Evolutionary conservation across 441 rosid species (phyloP), one percentile per base, ranked within the genome.

Genomic region (Macaranga tanarius): DNA sequence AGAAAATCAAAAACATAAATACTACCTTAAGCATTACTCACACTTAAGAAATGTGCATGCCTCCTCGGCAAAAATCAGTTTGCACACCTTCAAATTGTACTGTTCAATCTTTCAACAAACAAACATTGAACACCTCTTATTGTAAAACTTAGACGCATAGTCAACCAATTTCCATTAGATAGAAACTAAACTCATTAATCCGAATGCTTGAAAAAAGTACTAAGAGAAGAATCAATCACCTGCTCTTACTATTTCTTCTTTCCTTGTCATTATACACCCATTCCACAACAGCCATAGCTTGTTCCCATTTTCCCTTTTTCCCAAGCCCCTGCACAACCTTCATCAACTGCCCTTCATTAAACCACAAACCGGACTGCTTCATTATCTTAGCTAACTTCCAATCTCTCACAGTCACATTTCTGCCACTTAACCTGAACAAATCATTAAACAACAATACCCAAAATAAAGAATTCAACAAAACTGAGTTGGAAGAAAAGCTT

Each of bases 341-440:
- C 76, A 94, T 91, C 89, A 94, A 67, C 78, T 92, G 99, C 68
- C 86, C 83, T 85, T 94, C 97, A 57, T 75, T 84, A 75, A 92
- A 94, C 76, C 78, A 81, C 84, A 94, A 81, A 12, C 91, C 94
- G 10, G 95, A 92, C 60, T 85, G 92, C 83, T 90, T 94, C 97
- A 94, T 92, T 78, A 90, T 88, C 83, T 87, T 88, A 64, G 90
- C 89, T 79, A 94, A 86, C 79, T 94, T 94, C 97, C 97, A 94
- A 69, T 90, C 92, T 82, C 72, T 87, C 80, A 79, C 79, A 61
- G 84, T 90, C 7, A 90, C 83, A 22, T 89, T 87, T 77, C 87
- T 87, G 57, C 73, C 78, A 77, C 97, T 86, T 82, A 94, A 86
- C 81, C 99, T 94, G 71, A 62, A 72, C 16, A 65, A 65, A 54